Conservation (phyloP, 2,329 filamentous ascomycete genomes). For the Fusarium aywerte region DNA sequence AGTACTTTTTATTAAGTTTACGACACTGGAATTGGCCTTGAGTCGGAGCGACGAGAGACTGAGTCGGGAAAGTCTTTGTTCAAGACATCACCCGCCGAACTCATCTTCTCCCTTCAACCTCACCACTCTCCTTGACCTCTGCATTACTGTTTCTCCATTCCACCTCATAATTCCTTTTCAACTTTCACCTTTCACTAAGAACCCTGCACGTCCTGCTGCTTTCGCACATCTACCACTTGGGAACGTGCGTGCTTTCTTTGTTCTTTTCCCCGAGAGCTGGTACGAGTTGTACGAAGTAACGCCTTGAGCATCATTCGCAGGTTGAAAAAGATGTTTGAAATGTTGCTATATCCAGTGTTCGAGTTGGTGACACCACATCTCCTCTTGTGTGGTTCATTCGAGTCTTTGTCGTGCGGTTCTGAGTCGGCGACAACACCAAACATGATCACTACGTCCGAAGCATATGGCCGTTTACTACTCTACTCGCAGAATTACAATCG, state of each 20-base stretch:
- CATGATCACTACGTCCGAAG: too few species aligned
- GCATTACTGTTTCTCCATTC: not conserved
- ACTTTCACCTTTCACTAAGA: too few species aligned
- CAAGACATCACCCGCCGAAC: too few species aligned
- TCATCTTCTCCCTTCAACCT: not conserved
- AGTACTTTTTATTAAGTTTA: too few species aligned
- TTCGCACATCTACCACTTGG: accelerated
- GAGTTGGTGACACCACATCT: accelerated
- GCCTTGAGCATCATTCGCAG: not conserved
- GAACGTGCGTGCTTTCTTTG: not conserved
- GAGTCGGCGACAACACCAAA: not conserved
- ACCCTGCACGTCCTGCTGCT: too few species aligned
- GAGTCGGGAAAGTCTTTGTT: too few species aligned
- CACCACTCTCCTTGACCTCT: not conserved
- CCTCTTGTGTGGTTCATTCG: not conserved
- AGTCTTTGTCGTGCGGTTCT: too few species aligned
- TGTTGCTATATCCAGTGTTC: not conserved
- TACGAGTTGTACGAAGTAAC: not conserved
- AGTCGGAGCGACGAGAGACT: too few species aligned
- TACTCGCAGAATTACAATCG: not conserved
- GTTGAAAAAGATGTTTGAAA: not conserved
- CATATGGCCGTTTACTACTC: too few species aligned
- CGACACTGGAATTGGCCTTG: too few species aligned
- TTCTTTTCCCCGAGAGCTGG: not conserved
- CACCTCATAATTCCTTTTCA: too few species aligned